Conservation (phyloP, 2,329 filamentous ascomycete species). For the Periconia macrospinosa region DNA sequence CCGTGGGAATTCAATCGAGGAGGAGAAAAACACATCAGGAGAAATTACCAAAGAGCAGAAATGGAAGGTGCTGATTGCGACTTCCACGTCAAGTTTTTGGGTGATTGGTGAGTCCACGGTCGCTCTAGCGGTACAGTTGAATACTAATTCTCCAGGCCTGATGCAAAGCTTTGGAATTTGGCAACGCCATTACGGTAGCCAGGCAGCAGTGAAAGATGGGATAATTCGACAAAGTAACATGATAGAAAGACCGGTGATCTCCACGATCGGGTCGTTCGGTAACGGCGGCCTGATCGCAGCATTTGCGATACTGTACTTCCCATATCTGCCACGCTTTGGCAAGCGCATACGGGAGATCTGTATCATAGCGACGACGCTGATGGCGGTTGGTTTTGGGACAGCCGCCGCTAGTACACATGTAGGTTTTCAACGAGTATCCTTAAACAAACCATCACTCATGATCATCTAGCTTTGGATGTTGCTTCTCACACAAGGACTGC, state of each 20-base stretch:
- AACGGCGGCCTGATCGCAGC: constrained; percentile 21
- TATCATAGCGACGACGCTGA: constrained; percentile 12
- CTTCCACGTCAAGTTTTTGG: constrained; percentile 16
- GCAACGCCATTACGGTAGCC: constrained; percentile 25
- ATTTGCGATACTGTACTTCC: constrained; percentile 21
- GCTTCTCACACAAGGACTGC: constrained; percentile 48
- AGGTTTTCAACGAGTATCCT: not conserved
- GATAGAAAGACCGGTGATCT: constrained; percentile 15
- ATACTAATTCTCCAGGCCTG: constrained; percentile 15
- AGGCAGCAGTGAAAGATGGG: constrained; percentile 11
- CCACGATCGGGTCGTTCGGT: constrained; percentile 19
- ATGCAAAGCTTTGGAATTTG: constrained; percentile 25
- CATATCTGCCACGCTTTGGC: constrained; percentile 20
- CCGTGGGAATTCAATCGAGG: not conserved
- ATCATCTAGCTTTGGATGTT: constrained; percentile 41
- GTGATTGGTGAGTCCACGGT: constrained; percentile 13
- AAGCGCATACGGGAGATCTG: constrained; percentile 18
- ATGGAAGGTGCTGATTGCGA: constrained; percentile 13
- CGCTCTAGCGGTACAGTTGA: not conserved
- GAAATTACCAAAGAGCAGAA: constrained; percentile 2
- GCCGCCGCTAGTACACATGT: constrained; percentile 20
- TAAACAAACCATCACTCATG: constrained; percentile 4
- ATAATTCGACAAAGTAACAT: constrained; percentile 13
- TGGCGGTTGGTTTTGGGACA: constrained; percentile 15
- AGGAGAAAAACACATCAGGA: not conserved